phyloP scores from a whole-genome alignment of 2,329 filamentous ascomycete genomes.

The Orbilia brochopaga region DNA sequence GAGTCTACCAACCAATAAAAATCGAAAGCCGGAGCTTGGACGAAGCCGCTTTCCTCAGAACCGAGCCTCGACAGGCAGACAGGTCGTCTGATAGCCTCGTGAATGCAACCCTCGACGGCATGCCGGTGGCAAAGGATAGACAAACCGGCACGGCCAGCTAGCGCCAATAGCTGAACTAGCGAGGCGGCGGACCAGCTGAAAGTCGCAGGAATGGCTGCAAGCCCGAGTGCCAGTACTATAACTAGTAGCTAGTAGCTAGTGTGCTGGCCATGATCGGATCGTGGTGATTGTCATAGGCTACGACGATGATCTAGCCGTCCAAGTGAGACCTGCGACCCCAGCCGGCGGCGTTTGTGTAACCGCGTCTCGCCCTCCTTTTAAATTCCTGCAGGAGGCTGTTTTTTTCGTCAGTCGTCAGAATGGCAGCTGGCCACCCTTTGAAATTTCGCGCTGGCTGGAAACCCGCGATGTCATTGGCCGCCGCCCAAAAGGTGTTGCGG shows the following conservation, averaged over 20 bases:
- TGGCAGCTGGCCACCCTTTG: constrained; percentile 17
- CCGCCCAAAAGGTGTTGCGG: constrained; percentile 18
- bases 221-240: too few relatives aligned
- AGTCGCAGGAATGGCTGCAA: too few relatives aligned
- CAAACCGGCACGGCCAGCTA: too few relatives aligned
- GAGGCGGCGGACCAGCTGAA: too few relatives aligned
- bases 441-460: constrained; percentile 3
- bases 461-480: constrained; percentile 25
- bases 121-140: too few relatives aligned
- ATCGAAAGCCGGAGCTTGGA: not conserved
- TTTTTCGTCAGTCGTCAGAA: not conserved
- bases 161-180: too few relatives aligned
- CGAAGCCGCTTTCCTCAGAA: constrained; percentile 1
- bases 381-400: not conserved
- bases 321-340: not conserved
- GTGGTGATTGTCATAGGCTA: not conserved
- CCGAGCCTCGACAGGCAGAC: not conserved
- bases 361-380: constrained; percentile 10
- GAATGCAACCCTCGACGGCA: too few relatives aligned
- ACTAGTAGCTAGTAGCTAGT: not conserved
- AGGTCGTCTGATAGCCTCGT: not conserved
- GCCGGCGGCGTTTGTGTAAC: constrained; percentile 40
- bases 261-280: too few relatives aligned
- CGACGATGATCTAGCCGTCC: not conserved
- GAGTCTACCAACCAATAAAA: not conserved